phyloP scores from a whole-genome alignment of 192 early-diverging fungal genomes.

The Geranomyces michiganensis region DNA sequence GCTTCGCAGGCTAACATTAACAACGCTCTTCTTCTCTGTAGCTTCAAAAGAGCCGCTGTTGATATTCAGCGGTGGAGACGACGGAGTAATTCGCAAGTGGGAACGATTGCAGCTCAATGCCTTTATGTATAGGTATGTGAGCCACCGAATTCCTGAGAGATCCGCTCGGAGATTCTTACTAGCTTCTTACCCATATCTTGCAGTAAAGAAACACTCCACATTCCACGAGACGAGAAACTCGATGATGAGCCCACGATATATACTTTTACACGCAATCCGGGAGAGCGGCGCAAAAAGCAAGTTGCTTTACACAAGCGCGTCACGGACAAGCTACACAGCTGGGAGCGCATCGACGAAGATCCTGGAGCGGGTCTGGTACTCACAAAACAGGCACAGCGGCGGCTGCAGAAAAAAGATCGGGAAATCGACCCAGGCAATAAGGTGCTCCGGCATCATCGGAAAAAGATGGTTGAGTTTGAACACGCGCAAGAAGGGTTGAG shows the following conservation, averaged over 20 bases:
- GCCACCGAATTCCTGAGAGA: background rate
- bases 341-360: conserved; percentile 40
- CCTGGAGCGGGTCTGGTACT: conserved; percentile 30
- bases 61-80: conserved; percentile 62
- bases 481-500: conserved; percentile 4
- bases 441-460: conserved; percentile 15
- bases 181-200: conserved; percentile 2
- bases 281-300: conserved; percentile 50
- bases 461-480: conserved; percentile 20
- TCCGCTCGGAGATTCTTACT: background rate
- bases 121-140: conserved; percentile 62
- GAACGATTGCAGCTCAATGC: conserved; percentile 63
- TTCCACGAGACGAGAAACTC: conserved; percentile 55
- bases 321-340: conserved; percentile 40
- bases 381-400: conserved; percentile 29
- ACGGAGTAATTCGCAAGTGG: conserved; percentile 61
- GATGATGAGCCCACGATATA: conserved; percentile 31
- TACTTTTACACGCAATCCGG: conserved; percentile 41
- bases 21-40: no score
- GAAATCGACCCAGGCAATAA: conserved; percentile 22
- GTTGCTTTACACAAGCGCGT: conserved; percentile 46
- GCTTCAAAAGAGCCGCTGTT: conserved; percentile 60
- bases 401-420: conserved; percentile 33
- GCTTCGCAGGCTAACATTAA: no score
- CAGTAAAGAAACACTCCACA: conserved; percentile 49